phyloP scores from a whole-genome alignment of 2,329 filamentous ascomycete genomes.

The Aureobasidium namibiae region DNA sequence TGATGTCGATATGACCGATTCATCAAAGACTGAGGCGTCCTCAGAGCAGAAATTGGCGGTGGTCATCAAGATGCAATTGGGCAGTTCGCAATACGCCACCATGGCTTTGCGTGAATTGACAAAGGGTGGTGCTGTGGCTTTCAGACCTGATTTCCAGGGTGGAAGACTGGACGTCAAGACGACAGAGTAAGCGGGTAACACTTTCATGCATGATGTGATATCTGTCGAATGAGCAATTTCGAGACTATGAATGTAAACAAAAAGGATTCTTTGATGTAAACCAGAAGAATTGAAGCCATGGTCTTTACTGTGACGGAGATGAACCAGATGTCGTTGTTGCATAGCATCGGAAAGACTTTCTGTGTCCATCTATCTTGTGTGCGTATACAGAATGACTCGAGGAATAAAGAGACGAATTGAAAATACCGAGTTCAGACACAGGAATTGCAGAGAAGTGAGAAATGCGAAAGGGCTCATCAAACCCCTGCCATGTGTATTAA shows the following conservation, averaged over 20 bases:
- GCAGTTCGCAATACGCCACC: slow-evolving; percentile 74
- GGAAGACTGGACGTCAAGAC: not conserved
- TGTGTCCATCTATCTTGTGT: too few relatives aligned
- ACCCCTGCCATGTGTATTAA: not conserved
- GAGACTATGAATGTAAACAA: not conserved
- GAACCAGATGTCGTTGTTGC: too few relatives aligned
- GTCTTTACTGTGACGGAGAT: too few relatives aligned
- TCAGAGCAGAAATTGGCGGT: slow-evolving; percentile 55
- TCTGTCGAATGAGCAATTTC: not conserved
- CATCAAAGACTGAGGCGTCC: too few relatives aligned
- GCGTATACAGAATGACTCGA: too few relatives aligned
- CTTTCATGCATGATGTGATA: not conserved
- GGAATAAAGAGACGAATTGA: too few relatives aligned
- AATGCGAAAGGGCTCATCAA: not conserved
- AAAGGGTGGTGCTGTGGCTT: slow-evolving; percentile 55
- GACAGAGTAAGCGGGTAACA: not conserved
- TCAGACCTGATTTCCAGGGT: slow-evolving; percentile 51
- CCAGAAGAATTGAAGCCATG: too few relatives aligned
- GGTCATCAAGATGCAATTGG: slow-evolving; percentile 65
- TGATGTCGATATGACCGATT: not conserved
- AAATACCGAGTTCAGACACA: too few relatives aligned
- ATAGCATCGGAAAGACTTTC: too few relatives aligned
- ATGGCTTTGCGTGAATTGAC: slow-evolving; percentile 75
- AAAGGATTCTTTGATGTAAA: too few relatives aligned
- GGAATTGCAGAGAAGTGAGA: not conserved